These are phyloP conservation scores for Salvia sclarea DNA, from an alignment of 305 asterid species.

Conservation along the genomic window DNA sequence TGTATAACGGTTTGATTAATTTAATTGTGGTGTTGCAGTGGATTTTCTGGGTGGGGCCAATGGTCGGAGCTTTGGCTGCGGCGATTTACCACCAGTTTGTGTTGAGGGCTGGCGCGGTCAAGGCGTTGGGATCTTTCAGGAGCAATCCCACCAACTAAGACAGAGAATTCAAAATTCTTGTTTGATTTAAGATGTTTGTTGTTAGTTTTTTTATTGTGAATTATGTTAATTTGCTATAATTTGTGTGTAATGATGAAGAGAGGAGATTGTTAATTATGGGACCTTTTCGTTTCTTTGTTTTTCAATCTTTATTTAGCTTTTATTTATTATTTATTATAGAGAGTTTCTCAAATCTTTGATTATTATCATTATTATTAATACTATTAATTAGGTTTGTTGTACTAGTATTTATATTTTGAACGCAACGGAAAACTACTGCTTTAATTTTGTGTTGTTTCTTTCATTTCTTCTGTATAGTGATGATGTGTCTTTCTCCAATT, in stretches of 20 bases:
- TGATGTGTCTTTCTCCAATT: background rate
- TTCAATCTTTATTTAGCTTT: background rate
- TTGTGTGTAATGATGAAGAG: slow-evolving; percentile 32
- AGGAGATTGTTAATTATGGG: slow-evolving; percentile 30
- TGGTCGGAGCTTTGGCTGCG: slow-evolving; percentile 77
- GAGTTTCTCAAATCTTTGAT: slow-evolving; percentile 1
- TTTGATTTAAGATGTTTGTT: slow-evolving; percentile 8
- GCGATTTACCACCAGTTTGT: slow-evolving; percentile 80
- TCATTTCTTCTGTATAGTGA: background rate
- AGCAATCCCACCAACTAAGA: slow-evolving; percentile 74
- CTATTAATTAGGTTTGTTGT: slow-evolving; percentile 18
- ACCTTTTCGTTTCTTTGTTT: background rate
- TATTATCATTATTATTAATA: no score
- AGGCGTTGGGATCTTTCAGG: slow-evolving; percentile 91
- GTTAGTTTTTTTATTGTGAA: slow-evolving; percentile 17
- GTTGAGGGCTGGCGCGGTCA: slow-evolving; percentile 70
- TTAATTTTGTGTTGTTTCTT: slow-evolving; percentile 19
- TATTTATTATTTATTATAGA: no score
- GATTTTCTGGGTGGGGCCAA: slow-evolving; percentile 96
- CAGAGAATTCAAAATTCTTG: background rate
- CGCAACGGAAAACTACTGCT: slow-evolving; percentile 7
- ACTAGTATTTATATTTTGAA: slow-evolving; percentile 25
- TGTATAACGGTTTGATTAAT: no score
- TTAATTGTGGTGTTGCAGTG: slow-evolving; percentile 47
- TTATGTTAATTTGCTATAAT: slow-evolving; percentile 29